phyloP scores from a whole-genome alignment of 2,329 filamentous ascomycete species.

The Fusarium praegraminearum region DNA sequence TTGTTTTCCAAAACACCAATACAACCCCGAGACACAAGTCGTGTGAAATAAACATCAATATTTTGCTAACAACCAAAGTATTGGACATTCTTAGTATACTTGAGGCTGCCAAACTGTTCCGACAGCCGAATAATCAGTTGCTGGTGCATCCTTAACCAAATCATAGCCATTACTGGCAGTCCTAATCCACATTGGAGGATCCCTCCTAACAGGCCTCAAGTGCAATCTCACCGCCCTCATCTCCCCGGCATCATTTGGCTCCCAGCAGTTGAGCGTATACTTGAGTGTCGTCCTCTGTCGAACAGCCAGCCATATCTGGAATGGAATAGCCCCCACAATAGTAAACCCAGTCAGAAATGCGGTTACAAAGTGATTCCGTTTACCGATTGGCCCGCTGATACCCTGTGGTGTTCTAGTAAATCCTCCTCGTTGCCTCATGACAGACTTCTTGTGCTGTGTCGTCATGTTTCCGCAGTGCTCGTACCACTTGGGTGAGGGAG shows the following conservation, averaged over 20 bases:
- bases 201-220: neutral
- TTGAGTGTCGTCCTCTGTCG: conserved; percentile 2
- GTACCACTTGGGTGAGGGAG: conserved; percentile 1
- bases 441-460: conserved; percentile 1
- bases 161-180: neutral
- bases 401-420: neutral
- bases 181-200: conserved; percentile 4
- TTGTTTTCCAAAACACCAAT: too few relatives aligned
- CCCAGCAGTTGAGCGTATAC: conserved; percentile 8
- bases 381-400: neutral
- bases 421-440: conserved; percentile 2
- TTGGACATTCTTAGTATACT: neutral
- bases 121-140: neutral
- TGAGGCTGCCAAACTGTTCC: conserved; percentile 8
- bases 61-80: neutral
- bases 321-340: conserved; percentile 1
- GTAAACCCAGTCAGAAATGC: neutral
- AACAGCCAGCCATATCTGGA: conserved; percentile 1
- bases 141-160: neutral
- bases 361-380: conserved; percentile 1
- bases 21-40: too few relatives aligned
- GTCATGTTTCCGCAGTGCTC: conserved; percentile 4
- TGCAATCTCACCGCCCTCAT: conserved; percentile 1
- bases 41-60: neutral
- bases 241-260: neutral